phyloP scores from a whole-genome alignment of 768 basidiomycete species.

The Crassisporium funariophilum region DNA sequence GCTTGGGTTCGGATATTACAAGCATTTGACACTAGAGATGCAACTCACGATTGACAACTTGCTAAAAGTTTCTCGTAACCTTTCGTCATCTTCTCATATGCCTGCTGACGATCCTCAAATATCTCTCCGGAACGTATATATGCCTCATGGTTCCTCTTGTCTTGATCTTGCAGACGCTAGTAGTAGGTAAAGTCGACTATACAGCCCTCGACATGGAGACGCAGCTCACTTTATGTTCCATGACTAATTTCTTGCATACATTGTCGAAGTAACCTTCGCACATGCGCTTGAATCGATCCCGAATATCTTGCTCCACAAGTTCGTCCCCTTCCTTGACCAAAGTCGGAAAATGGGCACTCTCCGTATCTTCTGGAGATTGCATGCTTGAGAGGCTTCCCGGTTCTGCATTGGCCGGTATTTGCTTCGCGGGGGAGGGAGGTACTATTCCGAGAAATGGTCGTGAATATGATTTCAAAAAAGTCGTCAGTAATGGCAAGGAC shows the following conservation, averaged over 20 bases:
- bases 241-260: conserved; percentile 87
- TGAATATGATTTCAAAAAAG: conserved; percentile 92
- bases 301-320: conserved; percentile 81
- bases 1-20: conserved; percentile 13
- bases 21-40: not conserved
- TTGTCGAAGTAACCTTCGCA: conserved; percentile 92
- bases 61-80: conserved; percentile 89
- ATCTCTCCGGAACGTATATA: conserved; percentile 99
- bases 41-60: conserved; percentile 83
- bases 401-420: conserved; percentile 56
- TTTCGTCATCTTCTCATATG: conserved; percentile 98
- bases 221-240: conserved; percentile 80
- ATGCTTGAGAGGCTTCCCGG: conserved; percentile 54
- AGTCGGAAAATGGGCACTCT: conserved; percentile 40
- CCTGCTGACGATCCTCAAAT: conserved; percentile 98
- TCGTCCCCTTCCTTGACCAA: conserved; percentile 61
- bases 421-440: conserved; percentile 55
- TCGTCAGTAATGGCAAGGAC: conserved; percentile 87
- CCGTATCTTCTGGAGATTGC: conserved; percentile 28
- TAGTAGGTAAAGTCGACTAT: not conserved
- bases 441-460: conserved; percentile 84
- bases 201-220: not conserved
- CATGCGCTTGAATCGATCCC: conserved; percentile 89
- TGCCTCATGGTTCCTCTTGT: conserved; percentile 95
- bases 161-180: conserved; percentile 95